Evolutionary conservation across 75 land plant genomes (phyloP).

Genomic region (Ceratopteris richardii): DNA sequence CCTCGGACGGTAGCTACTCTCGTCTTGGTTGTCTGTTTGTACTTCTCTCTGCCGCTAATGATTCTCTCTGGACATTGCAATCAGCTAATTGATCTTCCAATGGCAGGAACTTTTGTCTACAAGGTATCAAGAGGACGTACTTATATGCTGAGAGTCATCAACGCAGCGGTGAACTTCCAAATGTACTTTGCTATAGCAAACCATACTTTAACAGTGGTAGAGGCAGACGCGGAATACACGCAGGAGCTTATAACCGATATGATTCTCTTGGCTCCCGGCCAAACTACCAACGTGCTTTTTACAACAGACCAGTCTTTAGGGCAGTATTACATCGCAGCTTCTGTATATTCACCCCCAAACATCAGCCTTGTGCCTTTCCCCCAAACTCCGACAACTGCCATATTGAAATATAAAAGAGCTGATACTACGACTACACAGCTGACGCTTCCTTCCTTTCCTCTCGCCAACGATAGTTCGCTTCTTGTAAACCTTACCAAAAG

Average conservation of each 20-base stretch:
- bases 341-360: slow-evolving; percentile 29
- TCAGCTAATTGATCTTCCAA: background rate
- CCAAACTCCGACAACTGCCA: slow-evolving; percentile 10
- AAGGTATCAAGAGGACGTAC: slow-evolving; percentile 35
- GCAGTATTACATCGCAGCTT: slow-evolving; percentile 26
- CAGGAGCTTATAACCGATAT: slow-evolving; percentile 39
- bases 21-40: background rate
- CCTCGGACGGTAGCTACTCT: background rate
- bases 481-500: slow-evolving; percentile 8
- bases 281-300: slow-evolving; percentile 43
- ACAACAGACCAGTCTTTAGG: slow-evolving; percentile 11
- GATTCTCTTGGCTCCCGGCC: slow-evolving; percentile 65
- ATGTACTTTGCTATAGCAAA: slow-evolving; percentile 51
- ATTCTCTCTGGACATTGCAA: background rate
- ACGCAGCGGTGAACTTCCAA: slow-evolving; percentile 47
- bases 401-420: slow-evolving; percentile 12
- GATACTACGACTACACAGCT: background rate
- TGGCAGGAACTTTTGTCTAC: slow-evolving; percentile 36
- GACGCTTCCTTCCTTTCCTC: slow-evolving; percentile 11
- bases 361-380: slow-evolving; percentile 30
- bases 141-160: slow-evolving; percentile 54
- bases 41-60: background rate
- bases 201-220: slow-evolving; percentile 57
- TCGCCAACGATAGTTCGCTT: slow-evolving; percentile 6
- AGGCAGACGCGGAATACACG: slow-evolving; percentile 50